These are phyloP conservation scores for Saprolegnia diclina DNA, from an alignment of 352 stramenopile genomes.

Conservation along the genomic window DNA sequence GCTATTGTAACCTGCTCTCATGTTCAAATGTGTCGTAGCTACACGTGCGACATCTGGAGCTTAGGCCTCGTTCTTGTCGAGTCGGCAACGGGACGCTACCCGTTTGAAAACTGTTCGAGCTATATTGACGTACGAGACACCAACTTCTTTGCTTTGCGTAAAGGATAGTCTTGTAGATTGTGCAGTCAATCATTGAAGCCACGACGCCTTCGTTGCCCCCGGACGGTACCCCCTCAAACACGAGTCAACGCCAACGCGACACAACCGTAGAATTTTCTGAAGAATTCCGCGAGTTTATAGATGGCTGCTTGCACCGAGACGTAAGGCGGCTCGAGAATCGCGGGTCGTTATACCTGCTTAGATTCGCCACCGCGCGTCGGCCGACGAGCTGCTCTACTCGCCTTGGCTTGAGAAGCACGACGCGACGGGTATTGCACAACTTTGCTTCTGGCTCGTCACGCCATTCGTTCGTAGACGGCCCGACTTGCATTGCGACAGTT, in stretches of 20 bases:
- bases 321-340: conserved; percentile 30
- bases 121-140: conserved; percentile 57
- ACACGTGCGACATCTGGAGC: conserved; percentile 76
- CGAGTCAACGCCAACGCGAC: background rate
- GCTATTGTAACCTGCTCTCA: conserved; percentile 20
- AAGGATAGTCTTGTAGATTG: conserved; percentile 35
- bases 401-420: conserved; percentile 51
- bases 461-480: background rate
- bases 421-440: conserved; percentile 32
- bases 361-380: conserved; percentile 37
- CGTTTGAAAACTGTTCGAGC: conserved; percentile 44
- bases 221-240: conserved; percentile 27
- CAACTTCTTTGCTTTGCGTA: background rate
- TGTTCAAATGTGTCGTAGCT: conserved; percentile 35
- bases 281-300: conserved; percentile 57
- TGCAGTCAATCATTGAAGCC: conserved; percentile 70
- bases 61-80: conserved; percentile 70
- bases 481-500: background rate
- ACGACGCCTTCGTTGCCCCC: conserved; percentile 41
- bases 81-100: conserved; percentile 51
- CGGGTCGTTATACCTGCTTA: background rate
- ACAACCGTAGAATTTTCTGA: conserved; percentile 32
- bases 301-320: conserved; percentile 57
- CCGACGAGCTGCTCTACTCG: conserved; percentile 46
- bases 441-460: background rate